These are phyloP conservation scores for Peronospora farinosa DNA, from an alignment of 352 stramenopile genomes.

Conservation along the genomic window DNA sequence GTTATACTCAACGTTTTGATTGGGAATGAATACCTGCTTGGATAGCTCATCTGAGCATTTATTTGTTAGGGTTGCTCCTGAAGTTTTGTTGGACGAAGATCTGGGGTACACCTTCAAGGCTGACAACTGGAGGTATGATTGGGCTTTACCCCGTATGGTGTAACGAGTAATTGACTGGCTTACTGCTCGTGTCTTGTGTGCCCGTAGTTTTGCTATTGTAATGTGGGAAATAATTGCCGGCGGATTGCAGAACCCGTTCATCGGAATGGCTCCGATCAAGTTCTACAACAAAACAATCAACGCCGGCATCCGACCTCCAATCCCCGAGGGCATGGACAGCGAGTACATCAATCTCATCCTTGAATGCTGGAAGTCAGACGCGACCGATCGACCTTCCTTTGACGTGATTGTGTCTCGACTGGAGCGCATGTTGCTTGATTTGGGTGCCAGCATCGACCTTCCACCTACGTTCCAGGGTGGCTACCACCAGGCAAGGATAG, in stretches of 20 bases:
- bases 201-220: slow-evolving; percentile 77
- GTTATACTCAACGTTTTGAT: slow-evolving; percentile 5
- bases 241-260: slow-evolving; percentile 74
- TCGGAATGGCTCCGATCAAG: slow-evolving; percentile 87
- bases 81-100: slow-evolving; percentile 84
- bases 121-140: slow-evolving; percentile 81
- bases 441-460: slow-evolving; percentile 77
- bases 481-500: slow-evolving; percentile 61
- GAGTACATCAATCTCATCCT: slow-evolving; percentile 72
- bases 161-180: not conserved
- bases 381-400: slow-evolving; percentile 66
- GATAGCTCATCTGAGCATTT: slow-evolving; percentile 1
- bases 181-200: not conserved
- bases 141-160: not conserved
- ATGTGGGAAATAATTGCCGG: slow-evolving; percentile 90
- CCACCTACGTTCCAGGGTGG: slow-evolving; percentile 79
- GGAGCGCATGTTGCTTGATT: slow-evolving; percentile 58
- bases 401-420: slow-evolving; percentile 70
- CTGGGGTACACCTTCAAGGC: slow-evolving; percentile 86
- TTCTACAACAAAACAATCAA: slow-evolving; percentile 88
- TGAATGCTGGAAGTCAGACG: slow-evolving; percentile 81
- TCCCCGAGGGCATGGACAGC: slow-evolving; percentile 59
- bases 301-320: slow-evolving; percentile 57
- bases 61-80: slow-evolving; percentile 71
- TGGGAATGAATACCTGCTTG: not conserved